Evolutionary conservation across 306 rosid species (phyloP), one percentile per base, ranked within the genome.

Genomic region (Purshia tridentata): DNA sequence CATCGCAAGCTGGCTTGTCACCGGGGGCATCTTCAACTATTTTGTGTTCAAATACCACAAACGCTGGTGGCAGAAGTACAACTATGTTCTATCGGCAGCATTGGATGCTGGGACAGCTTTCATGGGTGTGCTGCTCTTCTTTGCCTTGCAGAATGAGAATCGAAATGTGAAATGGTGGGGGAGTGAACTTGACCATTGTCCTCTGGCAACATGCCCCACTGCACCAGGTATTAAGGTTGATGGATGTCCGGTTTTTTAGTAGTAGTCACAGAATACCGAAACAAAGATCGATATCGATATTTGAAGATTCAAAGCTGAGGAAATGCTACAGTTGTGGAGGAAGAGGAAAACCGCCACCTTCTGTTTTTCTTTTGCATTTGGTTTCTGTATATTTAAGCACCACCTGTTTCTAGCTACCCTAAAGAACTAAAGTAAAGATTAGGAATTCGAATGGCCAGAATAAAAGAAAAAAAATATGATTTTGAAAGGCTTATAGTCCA

Each of bases 1-100:
- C 71, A 95, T 95, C 58, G 93, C 96, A 15, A 95, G 99, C 80
- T 91, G 99, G 99, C 97, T 91, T 6, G 3, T 91, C 56, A 95
- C 99, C 0, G 99, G 99, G 83, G 88, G 88, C 64, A 79, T 90
- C 82, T 95, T 95, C 86, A 95, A 95, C 72, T 95, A 69, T 88
- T 95, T 95, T 9, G 88, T 95, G 74, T 95, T 95, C 81, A 83
- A 82, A 37, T 90, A 78, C 84, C 91, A 86, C 74, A 90, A 90
- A 65, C 84, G 89, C 13, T 95, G 99, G 99, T 95, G 99, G 99
- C 98, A 91, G 86, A 95, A 88, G 69, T 95, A 95, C 71, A 95
- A 95, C 59, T 95, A 95, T 52, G 86, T 95, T 8, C 90, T 95
- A 19, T 95, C 98, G 0, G 99, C 98, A 0, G 99, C 98, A 41